phyloP scores from a whole-genome alignment of 2,329 filamentous ascomycete species.

The Hypoxylon sp. region DNA sequence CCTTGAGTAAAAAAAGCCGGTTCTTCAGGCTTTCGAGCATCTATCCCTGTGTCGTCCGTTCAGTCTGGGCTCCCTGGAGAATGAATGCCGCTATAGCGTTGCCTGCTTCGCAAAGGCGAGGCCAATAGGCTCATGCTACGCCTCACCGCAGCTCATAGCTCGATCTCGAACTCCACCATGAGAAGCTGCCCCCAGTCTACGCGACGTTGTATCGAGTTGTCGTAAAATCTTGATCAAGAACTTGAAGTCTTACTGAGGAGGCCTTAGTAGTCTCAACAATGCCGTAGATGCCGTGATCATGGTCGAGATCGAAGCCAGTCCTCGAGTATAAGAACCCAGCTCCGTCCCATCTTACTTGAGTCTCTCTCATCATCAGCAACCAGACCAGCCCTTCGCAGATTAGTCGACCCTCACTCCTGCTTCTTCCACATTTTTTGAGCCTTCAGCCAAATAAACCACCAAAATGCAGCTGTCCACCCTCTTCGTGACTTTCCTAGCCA shows the following conservation, averaged over 20 bases:
- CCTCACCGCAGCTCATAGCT: neutral
- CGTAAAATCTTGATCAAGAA: constrained; percentile 11
- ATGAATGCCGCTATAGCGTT: constrained; percentile 7
- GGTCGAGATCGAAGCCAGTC: neutral
- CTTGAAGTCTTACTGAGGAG: constrained; percentile 9
- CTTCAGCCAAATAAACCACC: constrained; percentile 31
- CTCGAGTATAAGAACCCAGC: constrained; percentile 45
- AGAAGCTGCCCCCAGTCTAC: constrained; percentile 14
- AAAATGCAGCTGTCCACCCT: constrained; percentile 49
- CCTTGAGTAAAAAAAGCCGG: constrained; percentile 26
- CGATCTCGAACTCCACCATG: constrained; percentile 1
- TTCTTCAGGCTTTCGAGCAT: constrained; percentile 16
- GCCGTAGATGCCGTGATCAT: constrained; percentile 1
- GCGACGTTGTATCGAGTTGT: constrained; percentile 16
- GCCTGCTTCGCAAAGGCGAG: neutral
- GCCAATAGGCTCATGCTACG: constrained; percentile 1
- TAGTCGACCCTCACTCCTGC: constrained; percentile 36
- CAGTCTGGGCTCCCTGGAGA: constrained; percentile 7
- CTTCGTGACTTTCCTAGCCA: constrained; percentile 46
- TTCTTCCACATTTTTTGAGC: constrained; percentile 38
- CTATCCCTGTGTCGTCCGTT: constrained; percentile 28
- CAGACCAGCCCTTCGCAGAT: constrained; percentile 26
- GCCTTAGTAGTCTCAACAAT: neutral
- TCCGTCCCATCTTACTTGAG: constrained; percentile 21
- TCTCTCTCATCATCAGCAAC: constrained; percentile 36